phyloP scores from a whole-genome alignment of 495 filamentous ascomycete genomes.

The Xylaria curta region DNA sequence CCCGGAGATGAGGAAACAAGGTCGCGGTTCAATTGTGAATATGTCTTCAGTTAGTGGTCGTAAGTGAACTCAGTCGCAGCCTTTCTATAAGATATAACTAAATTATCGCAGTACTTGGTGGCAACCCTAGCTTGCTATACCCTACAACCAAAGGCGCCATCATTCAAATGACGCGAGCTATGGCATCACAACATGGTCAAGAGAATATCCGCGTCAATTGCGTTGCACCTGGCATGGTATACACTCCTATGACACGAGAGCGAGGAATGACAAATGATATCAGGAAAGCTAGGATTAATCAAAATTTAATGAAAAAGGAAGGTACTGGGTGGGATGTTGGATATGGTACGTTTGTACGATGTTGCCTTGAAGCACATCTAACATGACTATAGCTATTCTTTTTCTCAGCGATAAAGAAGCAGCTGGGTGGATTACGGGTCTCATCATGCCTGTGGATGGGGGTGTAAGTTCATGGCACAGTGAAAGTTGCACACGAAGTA shows the following conservation, averaged over 20 bases:
- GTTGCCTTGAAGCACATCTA: background rate
- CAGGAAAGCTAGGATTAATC: slow-evolving; percentile 15
- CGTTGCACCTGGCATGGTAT: slow-evolving; percentile 56
- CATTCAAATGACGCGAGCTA: slow-evolving; percentile 64
- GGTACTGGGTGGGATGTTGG: slow-evolving; percentile 24
- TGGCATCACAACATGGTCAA: slow-evolving; percentile 64
- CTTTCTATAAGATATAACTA: background rate
- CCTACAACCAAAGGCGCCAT: slow-evolving; percentile 65
- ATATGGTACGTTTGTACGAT: slow-evolving; percentile 3
- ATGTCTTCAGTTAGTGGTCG: slow-evolving; percentile 16
- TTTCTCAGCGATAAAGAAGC: slow-evolving; percentile 20
- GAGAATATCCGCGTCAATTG: slow-evolving; percentile 64
- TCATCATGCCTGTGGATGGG: slow-evolving; percentile 23
- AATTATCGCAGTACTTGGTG: background rate
- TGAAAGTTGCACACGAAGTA: background rate
- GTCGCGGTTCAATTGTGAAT: slow-evolving; percentile 18
- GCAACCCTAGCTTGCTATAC: slow-evolving; percentile 52
- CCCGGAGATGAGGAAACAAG: slow-evolving; percentile 20
- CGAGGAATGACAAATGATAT: slow-evolving; percentile 24
- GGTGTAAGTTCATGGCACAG: slow-evolving; percentile 8
- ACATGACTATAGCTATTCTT: slow-evolving; percentile 11
- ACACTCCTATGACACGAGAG: slow-evolving; percentile 15
- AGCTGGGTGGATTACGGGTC: slow-evolving; percentile 20
- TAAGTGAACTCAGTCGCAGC: background rate
- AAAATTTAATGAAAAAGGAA: slow-evolving; percentile 19